Evolutionary conservation across 768 basidiomycete genomes (phyloP).

Genomic region (Mycena indigotica): DNA sequence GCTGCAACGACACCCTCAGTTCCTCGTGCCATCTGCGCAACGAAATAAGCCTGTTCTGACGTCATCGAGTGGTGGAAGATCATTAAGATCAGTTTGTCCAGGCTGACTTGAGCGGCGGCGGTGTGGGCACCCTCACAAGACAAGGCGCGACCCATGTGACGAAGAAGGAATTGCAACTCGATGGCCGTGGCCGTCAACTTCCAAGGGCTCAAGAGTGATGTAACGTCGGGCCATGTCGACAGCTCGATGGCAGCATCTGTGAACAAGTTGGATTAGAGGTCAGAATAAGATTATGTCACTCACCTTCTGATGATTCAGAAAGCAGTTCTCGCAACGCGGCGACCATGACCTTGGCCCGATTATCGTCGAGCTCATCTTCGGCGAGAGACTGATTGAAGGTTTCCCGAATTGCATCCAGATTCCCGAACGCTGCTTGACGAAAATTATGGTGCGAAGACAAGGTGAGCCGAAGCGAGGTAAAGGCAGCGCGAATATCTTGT

Average conservation of each 20-base stretch:
- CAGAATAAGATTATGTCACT: slow-evolving; percentile 25
- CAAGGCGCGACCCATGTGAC: slow-evolving; percentile 71
- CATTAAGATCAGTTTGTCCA: slow-evolving; percentile 67
- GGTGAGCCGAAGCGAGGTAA: slow-evolving; percentile 53
- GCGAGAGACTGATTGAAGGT: slow-evolving; percentile 69
- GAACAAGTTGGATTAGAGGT: background rate
- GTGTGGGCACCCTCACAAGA: slow-evolving; percentile 55
- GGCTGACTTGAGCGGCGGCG: slow-evolving; percentile 53
- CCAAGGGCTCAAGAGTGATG: slow-evolving; percentile 78
- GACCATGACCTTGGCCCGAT: slow-evolving; percentile 62
- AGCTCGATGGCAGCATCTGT: slow-evolving; percentile 44
- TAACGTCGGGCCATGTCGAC: slow-evolving; percentile 62
- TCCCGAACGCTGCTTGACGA: slow-evolving; percentile 73
- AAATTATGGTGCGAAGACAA: slow-evolving; percentile 70
- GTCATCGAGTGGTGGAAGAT: slow-evolving; percentile 75
- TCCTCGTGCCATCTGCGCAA: slow-evolving; percentile 79
- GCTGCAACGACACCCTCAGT: slow-evolving; percentile 65
- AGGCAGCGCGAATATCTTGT: slow-evolving; percentile 49
- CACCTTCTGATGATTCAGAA: slow-evolving; percentile 64
- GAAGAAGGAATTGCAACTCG: slow-evolving; percentile 73
- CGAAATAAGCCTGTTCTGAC: slow-evolving; percentile 78
- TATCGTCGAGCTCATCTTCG: slow-evolving; percentile 49
- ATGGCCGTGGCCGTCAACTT: slow-evolving; percentile 81
- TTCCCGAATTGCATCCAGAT: slow-evolving; percentile 67
- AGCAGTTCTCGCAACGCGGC: slow-evolving; percentile 69